A percentile compares a stretch with the other conserved stretches of the same genome.
These are phyloP conservation scores for Saussurea involucrata DNA, from an alignment of 129 eudicot genomes.

Conservation along the genomic window DNA sequence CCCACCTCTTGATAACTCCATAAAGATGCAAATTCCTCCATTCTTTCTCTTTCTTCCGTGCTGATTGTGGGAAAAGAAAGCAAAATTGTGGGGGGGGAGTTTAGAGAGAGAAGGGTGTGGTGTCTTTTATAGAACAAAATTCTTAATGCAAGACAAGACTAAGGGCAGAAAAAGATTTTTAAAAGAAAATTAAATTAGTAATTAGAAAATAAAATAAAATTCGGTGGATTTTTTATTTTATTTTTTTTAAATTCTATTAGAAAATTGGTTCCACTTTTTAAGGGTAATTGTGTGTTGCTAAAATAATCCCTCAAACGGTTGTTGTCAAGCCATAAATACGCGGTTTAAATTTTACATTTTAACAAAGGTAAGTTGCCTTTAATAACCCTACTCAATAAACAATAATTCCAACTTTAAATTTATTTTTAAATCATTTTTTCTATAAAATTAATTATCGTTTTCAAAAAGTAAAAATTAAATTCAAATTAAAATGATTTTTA, in stretches of 20 bases:
- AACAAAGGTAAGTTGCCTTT: constrained; percentile 27
- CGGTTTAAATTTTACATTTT: constrained; percentile 21
- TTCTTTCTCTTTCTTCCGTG: constrained; percentile 12
- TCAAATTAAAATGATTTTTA: not conserved
- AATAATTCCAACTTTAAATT: not conserved
- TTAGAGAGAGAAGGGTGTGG: constrained; percentile 23
- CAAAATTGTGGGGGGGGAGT: constrained; percentile 29
- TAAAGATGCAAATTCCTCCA: constrained; percentile 61
- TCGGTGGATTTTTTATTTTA: constrained; percentile 18
- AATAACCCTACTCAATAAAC: constrained; percentile 11
- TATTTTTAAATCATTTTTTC: not conserved
- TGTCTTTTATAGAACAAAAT: constrained; percentile 45
- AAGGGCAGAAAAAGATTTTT: not conserved
- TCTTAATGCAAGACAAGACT: constrained; percentile 31
- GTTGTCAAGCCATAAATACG: constrained; percentile 12
- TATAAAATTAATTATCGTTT: not conserved
- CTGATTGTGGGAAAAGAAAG: constrained; percentile 12
- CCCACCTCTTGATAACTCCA: constrained; percentile 84
- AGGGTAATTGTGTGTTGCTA: constrained; percentile 31
- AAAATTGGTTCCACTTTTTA: constrained; percentile 24
- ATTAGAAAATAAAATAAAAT: not conserved
- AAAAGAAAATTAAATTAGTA: not conserved
- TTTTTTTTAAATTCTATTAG: not conserved
- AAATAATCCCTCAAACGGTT: constrained; percentile 16
- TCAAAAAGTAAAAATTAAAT: no score